Evolutionary conservation across 768 basidiomycete species (phyloP).

Genomic region (Kwoniella sp.): DNA sequence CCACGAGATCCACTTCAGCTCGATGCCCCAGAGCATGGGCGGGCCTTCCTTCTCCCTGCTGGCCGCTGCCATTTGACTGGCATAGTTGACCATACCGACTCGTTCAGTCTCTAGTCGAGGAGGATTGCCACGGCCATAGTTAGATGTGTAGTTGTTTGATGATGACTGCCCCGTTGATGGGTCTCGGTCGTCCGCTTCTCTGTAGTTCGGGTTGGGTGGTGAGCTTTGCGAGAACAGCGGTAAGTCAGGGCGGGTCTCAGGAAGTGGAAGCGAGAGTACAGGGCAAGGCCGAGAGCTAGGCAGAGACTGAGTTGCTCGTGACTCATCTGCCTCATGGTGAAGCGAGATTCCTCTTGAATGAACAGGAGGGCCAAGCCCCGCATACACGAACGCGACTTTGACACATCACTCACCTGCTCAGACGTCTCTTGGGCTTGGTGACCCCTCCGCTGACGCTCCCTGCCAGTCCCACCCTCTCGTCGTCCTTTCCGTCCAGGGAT

Average conservation of each 20-base stretch:
- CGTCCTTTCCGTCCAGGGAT: slow-evolving; percentile 7
- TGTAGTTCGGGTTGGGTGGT: too few relatives aligned
- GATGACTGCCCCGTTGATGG: too few relatives aligned
- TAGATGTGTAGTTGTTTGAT: slow-evolving; percentile 4
- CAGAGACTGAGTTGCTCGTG: background rate
- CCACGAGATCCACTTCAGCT: slow-evolving; percentile 51
- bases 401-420: slow-evolving; percentile 42
- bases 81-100: slow-evolving; percentile 11
- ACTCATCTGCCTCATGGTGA: background rate
- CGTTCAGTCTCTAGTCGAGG: slow-evolving; percentile 26
- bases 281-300: too few relatives aligned
- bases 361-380: background rate
- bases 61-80: slow-evolving; percentile 5
- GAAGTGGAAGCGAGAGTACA: too few relatives aligned
- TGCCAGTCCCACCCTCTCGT: slow-evolving; percentile 25
- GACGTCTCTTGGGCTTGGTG: slow-evolving; percentile 33
- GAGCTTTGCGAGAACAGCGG: too few relatives aligned
- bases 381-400: too few relatives aligned
- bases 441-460: slow-evolving; percentile 33
- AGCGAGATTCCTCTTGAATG: too few relatives aligned
- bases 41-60: slow-evolving; percentile 18
- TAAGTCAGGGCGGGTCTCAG: too few relatives aligned
- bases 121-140: slow-evolving; percentile 11
- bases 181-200: too few relatives aligned
- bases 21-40: slow-evolving; percentile 43